Evolutionary conservation across 1,284 basidiomycete species (phyloP).

Genomic region (Cronartium quercuum): DNA sequence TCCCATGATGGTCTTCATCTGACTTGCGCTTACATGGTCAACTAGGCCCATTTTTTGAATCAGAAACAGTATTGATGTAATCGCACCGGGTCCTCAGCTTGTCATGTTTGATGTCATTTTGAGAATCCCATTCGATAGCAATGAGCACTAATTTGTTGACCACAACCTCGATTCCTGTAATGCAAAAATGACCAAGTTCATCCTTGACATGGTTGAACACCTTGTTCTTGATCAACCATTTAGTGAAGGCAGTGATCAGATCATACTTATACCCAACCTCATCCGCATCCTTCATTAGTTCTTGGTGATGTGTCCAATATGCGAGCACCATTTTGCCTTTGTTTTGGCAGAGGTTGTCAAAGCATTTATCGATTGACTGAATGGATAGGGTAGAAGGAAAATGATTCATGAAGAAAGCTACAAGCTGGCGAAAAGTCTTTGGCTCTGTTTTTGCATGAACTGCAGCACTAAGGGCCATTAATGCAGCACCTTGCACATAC

Average conservation of each 20-base stretch:
- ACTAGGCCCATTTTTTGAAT: not conserved
- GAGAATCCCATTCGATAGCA: not conserved
- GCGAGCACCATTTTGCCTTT: not conserved
- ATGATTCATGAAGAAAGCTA: not conserved
- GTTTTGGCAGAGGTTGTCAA: not conserved
- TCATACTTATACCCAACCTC: not conserved
- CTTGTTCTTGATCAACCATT: not conserved
- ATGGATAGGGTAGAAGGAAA: not conserved
- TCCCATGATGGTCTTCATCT: not conserved
- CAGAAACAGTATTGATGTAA: not conserved
- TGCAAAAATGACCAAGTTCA: not conserved
- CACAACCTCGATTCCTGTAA: not conserved
- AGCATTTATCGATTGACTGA: not conserved
- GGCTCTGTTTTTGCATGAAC: not conserved
- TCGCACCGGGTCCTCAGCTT: not conserved
- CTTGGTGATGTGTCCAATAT: not conserved
- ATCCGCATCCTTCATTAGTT: not conserved
- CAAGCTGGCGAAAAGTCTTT: not conserved
- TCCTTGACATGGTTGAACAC: not conserved
- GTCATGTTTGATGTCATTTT: no score
- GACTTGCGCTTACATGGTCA: not conserved
- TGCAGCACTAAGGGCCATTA: not conserved
- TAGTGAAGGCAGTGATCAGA: not conserved
- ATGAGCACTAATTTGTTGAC: not conserved
- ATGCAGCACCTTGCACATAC: not conserved